Evolutionary conservation across 257 asterid genomes (phyloP).

Genomic region (Cynanchum wilfordii): DNA sequence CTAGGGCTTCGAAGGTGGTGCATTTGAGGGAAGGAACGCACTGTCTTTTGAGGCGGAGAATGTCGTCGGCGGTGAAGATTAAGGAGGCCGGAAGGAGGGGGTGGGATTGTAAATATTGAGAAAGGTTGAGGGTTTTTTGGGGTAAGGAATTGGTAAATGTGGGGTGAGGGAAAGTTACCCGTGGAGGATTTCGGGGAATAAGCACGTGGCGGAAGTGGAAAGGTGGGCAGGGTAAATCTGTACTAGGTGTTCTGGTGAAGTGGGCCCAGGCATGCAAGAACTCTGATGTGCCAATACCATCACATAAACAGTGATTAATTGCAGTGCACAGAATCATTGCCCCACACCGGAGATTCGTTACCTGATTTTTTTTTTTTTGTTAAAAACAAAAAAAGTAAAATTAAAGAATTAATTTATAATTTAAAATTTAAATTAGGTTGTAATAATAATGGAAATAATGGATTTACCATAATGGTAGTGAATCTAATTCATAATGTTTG

Average conservation of each 20-base stretch:
- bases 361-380: no score
- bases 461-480: no score
- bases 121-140: conserved; percentile 29
- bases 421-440: no score
- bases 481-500: no score
- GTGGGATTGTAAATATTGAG: conserved; percentile 47
- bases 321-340: conserved; percentile 73
- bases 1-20: conserved; percentile 66
- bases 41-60: conserved; percentile 55
- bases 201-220: conserved; percentile 64
- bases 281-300: conserved; percentile 77
- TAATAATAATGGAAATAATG: no score
- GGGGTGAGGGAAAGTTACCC: conserved; percentile 33
- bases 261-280: conserved; percentile 89
- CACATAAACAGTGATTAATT: conserved; percentile 71
- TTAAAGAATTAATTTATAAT: no score
- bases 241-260: conserved; percentile 28
- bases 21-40: conserved; percentile 59
- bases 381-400: no score
- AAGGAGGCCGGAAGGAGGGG: conserved; percentile 52
- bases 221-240: conserved; percentile 32
- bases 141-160: conserved; percentile 33
- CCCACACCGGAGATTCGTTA: conserved; percentile 64
- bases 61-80: conserved; percentile 47
- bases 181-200: conserved; percentile 51